Percentiles rank a stretch among this genome's conserved stretches.
Evolutionary conservation across 441 rosid genomes (phyloP).

Genomic region (Brassica hybrid): DNA sequence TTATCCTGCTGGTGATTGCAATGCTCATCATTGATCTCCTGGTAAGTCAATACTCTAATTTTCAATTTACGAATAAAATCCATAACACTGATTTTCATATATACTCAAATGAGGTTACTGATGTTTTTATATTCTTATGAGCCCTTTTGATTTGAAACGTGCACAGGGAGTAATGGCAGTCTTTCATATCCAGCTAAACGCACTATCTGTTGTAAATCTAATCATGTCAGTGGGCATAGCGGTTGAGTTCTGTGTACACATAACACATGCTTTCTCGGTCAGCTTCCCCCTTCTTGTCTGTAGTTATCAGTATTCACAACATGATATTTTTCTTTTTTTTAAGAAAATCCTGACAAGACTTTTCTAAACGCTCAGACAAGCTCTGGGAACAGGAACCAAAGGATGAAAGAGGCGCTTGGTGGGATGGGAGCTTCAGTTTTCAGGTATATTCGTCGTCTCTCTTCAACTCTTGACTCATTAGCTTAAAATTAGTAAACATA

Average conservation of each 20-base stretch:
- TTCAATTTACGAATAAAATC: constrained; percentile 16
- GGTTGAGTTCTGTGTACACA: constrained; percentile 97
- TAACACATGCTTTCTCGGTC: constrained; percentile 94
- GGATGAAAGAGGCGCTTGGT: constrained; percentile 81
- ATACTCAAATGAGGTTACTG: constrained; percentile 13
- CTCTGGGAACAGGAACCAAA: constrained; percentile 76
- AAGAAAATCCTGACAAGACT: background rate
- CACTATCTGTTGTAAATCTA: constrained; percentile 94
- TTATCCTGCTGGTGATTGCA: constrained; percentile 82
- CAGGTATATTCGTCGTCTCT: constrained; percentile 55
- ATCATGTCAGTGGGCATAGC: constrained; percentile 98
- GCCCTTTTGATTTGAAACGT: constrained; percentile 25
- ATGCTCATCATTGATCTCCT: constrained; percentile 91
- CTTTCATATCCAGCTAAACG: constrained; percentile 90
- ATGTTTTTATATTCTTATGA: constrained; percentile 7
- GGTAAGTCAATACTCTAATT: constrained; percentile 51
- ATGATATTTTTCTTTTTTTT: background rate
- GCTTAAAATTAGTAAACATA: background rate
- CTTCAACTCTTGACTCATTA: background rate
- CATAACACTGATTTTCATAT: background rate
- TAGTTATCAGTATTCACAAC: background rate
- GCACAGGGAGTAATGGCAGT: constrained; percentile 95
- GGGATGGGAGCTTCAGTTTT: constrained; percentile 99
- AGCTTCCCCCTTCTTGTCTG: constrained; percentile 38
- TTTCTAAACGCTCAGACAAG: constrained; percentile 61